These are phyloP conservation scores for Berkeleyomyces rouxiae DNA, from an alignment of 2,329 filamentous ascomycete genomes.

Conservation along the genomic window DNA sequence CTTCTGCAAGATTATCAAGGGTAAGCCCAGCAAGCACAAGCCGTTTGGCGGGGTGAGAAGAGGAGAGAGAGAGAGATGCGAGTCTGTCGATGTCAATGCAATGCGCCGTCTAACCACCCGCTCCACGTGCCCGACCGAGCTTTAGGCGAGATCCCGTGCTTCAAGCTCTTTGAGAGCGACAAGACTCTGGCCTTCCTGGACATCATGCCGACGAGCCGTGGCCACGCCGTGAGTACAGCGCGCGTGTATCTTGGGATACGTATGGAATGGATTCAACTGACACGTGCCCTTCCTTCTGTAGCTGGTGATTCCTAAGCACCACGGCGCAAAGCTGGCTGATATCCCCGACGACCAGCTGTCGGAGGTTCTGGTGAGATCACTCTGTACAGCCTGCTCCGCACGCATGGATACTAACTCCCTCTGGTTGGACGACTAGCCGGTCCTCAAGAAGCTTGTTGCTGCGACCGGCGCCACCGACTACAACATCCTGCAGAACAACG, in stretches of 20 bases:
- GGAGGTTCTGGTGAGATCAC: slow-evolving; percentile 53
- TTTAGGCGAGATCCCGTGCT: slow-evolving; percentile 79
- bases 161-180: slow-evolving; percentile 91
- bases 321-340: slow-evolving; percentile 80
- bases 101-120: not conserved
- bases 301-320: slow-evolving; percentile 93
- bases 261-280: not conserved
- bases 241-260: not conserved
- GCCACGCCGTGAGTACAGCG: slow-evolving; percentile 59
- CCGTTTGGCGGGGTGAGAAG: too few relatives aligned
- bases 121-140: not conserved
- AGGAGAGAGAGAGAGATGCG: not conserved
- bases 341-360: slow-evolving; percentile 76
- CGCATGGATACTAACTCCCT: not conserved
- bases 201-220: slow-evolving; percentile 74
- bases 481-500: slow-evolving; percentile 96
- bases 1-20: slow-evolving; percentile 98
- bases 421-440: slow-evolving; percentile 32
- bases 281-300: slow-evolving; percentile 22
- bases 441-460: slow-evolving; percentile 71
- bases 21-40: slow-evolving; percentile 24
- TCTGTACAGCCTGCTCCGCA: too few relatives aligned
- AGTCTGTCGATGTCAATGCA: not conserved
- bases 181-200: slow-evolving; percentile 93
- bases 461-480: slow-evolving; percentile 66